Percentiles rank a stretch among this genome's conserved stretches.
These are phyloP conservation scores for Singerocomus inundabilis DNA, from an alignment of 1,284 basidiomycete genomes.

Conservation along the genomic window DNA sequence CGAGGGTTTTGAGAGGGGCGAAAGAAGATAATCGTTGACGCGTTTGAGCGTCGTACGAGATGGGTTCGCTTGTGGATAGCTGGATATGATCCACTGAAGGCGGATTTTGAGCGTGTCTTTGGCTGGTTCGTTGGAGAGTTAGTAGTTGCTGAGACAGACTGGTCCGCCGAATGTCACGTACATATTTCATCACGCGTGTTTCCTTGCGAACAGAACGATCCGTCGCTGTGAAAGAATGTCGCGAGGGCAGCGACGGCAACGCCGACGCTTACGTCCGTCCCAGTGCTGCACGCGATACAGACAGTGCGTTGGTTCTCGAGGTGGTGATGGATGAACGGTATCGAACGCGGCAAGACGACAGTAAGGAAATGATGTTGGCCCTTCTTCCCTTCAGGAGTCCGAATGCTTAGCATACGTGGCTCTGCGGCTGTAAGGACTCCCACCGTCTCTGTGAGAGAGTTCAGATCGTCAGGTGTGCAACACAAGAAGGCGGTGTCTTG, in stretches of 20 bases:
- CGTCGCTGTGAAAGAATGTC: slow-evolving; percentile 56
- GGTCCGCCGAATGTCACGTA: slow-evolving; percentile 9
- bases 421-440: background rate
- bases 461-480: slow-evolving; percentile 13
- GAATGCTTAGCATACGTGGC: slow-evolving; percentile 29
- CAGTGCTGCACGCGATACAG: slow-evolving; percentile 55
- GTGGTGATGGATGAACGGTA: slow-evolving; percentile 46
- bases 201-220: slow-evolving; percentile 31
- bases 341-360: slow-evolving; percentile 46
- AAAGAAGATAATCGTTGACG: slow-evolving; percentile 74
- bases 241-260: slow-evolving; percentile 58
- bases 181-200: slow-evolving; percentile 17
- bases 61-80: slow-evolving; percentile 71
- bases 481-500: slow-evolving; percentile 15
- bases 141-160: background rate
- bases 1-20: slow-evolving; percentile 29
- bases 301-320: slow-evolving; percentile 40
- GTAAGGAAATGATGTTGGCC: slow-evolving; percentile 52
- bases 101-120: slow-evolving; percentile 66
- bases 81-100: slow-evolving; percentile 79
- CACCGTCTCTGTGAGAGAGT: background rate
- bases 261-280: slow-evolving; percentile 63
- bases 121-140: slow-evolving; percentile 21
- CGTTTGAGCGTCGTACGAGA: slow-evolving; percentile 73
- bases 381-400: slow-evolving; percentile 47